Evolutionary conservation across 1,139 yeast genomes (phyloP), one percentile per base, ranked within the genome.

Genomic region (Yamadazyma jaroonii): DNA sequence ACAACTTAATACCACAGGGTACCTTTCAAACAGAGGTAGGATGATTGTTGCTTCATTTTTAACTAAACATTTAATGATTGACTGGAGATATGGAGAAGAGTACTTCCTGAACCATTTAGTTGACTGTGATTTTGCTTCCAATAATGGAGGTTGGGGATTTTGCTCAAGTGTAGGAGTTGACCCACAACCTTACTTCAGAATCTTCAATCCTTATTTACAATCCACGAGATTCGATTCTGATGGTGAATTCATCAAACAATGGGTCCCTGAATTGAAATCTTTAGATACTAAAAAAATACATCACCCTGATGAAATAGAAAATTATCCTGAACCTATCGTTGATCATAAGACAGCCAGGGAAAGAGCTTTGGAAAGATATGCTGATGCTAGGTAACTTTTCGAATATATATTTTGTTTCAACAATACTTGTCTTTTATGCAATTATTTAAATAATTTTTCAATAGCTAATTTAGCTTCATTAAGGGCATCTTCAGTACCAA

Each of bases 111-210:
- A 64, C 42, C 64, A 65, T 40, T 57, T 77, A 32, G 54, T 75
- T 2, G 83, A 77, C 50, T 72, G 72, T 14, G 83, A 77, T 49
- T 65, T 74, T 46, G 66, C 77, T 22, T 73, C 77, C 34, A 77
- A 77, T 49, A 66, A 70, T 37, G 79, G 77, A 3, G 82, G 82
- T 1, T 77, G 82, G 83, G 78, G 78, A 1, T 74, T 74, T 51
- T 59, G 72, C 36, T 64, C 78, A 3, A 64, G 76, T 39, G 69
- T 72, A 2, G 79, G 79, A 0, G 67, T 72, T 11, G 77, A 74
- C 46, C 73, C 77, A 2, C 81, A 76, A 48, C 81, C 82, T 1
- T 75, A 72, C 59, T 76, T 75, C 50, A 59, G 81, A 25, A 68
- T 76, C 13, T 72, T 77, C 53, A 77, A 77, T 47, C 79, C 81